These are phyloP conservation scores for Podospora anserina DNA, from an alignment of 495 filamentous ascomycete species.

Conservation along the genomic window DNA sequence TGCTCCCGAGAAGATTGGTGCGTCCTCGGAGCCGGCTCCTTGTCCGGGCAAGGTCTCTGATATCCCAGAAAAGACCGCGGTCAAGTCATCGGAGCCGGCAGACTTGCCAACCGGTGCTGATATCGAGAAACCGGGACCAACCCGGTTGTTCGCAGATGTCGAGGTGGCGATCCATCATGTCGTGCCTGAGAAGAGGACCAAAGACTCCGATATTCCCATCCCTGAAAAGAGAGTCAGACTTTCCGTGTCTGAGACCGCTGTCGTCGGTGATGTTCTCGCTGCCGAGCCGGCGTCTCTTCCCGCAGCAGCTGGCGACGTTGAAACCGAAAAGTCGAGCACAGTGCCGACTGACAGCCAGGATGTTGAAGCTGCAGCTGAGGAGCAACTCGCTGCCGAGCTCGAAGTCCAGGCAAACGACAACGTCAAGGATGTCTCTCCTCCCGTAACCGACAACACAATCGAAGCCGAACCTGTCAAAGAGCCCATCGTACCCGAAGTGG, in stretches of 20 bases:
- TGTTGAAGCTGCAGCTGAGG: neutral
- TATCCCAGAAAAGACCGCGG: constrained; percentile 1
- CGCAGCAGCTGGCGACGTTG: neutral
- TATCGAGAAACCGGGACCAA: neutral
- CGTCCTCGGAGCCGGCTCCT: neutral
- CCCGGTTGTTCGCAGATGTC: neutral
- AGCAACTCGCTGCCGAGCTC: constrained; percentile 8
- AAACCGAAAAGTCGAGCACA: neutral
- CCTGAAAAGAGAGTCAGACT: neutral
- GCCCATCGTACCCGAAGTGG: neutral
- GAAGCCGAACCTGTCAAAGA: constrained; percentile 5
- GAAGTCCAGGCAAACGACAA: neutral
- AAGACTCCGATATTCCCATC: neutral
- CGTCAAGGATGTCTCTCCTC: constrained; percentile 7
- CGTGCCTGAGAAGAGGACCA: neutral
- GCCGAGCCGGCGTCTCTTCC: neutral
- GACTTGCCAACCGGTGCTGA: neutral
- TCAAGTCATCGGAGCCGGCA: neutral
- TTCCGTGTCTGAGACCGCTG: neutral
- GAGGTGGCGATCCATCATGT: neutral
- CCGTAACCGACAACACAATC: neutral
- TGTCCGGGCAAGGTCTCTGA: neutral
- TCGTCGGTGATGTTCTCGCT: neutral
- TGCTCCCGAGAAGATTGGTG: neutral
- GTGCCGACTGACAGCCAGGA: neutral